Evolutionary conservation across 164 flowering plant genomes (phyloP).

Genomic region (Macadamia integrifolia): DNA sequence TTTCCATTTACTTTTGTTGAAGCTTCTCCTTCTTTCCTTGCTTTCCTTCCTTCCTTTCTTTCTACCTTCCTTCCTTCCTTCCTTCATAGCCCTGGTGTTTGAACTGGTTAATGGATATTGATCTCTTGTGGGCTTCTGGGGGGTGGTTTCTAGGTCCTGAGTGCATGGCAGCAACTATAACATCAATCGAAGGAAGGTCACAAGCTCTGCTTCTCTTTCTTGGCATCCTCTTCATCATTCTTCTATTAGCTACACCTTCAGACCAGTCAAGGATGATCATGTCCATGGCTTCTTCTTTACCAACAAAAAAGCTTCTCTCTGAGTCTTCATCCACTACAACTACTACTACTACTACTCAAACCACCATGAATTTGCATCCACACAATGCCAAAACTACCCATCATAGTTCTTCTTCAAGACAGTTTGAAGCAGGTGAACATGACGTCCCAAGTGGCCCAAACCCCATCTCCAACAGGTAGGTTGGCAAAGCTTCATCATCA

Average conservation of each 20-base stretch:
- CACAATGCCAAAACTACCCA: too few species aligned
- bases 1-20: conserved; percentile 34
- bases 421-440: conserved; percentile 50
- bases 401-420: conserved; percentile 2
- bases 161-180: conserved; percentile 63
- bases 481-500: neutral
- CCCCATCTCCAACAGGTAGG: conserved; percentile 57
- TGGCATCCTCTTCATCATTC: conserved; percentile 28
- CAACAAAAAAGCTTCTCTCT: conserved; percentile 23
- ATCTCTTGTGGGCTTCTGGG: conserved; percentile 68
- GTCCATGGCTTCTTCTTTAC: conserved; percentile 20
- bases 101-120: conserved; percentile 80
- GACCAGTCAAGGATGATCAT: conserved; percentile 11
- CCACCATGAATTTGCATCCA: too few species aligned
- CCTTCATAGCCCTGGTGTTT: conserved; percentile 23
- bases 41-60: too few species aligned
- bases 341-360: conserved; percentile 7
- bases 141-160: conserved; percentile 45
- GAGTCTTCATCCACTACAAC: conserved; percentile 15
- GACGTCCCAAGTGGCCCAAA: conserved; percentile 96
- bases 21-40: conserved; percentile 22
- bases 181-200: conserved; percentile 25
- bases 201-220: conserved; percentile 25
- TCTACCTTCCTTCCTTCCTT: neutral
- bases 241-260: conserved; percentile 32